A percentile compares a stretch with the other conserved stretches of the same genome.
Evolutionary conservation across 169 alveolate species (phyloP).

Genomic region (Theileria equi): DNA sequence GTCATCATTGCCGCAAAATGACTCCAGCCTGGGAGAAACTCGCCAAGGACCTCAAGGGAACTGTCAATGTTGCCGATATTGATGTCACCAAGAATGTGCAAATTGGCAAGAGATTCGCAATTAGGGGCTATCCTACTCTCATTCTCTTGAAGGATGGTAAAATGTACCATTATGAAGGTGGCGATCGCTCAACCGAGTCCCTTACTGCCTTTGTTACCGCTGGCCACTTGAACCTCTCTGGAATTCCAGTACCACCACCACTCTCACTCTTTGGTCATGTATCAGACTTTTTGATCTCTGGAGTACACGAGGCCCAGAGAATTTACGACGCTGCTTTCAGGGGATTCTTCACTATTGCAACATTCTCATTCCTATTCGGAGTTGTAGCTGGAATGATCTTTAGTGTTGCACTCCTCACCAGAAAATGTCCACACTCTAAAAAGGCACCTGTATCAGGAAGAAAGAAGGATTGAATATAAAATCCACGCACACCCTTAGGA

Average conservation of each 20-base stretch:
- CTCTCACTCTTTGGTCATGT: constrained; percentile 31
- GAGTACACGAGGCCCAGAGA: constrained; percentile 45
- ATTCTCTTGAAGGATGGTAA: constrained; percentile 88
- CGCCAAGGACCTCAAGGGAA: constrained; percentile 85
- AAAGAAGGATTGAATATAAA: not conserved
- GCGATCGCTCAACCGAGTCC: constrained; percentile 69
- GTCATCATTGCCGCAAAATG: constrained; percentile 87
- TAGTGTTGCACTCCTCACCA: constrained; percentile 14
- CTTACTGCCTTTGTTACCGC: constrained; percentile 61
- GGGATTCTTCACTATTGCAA: constrained; percentile 44
- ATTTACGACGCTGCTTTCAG: constrained; percentile 54
- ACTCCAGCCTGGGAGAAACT: constrained; percentile 90
- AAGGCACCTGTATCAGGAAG: not conserved
- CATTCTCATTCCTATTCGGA: constrained; percentile 38
- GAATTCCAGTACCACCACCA: constrained; percentile 45
- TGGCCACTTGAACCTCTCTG: not conserved
- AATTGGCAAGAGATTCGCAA: constrained; percentile 77
- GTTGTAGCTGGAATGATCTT: constrained; percentile 25
- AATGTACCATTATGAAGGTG: constrained; percentile 78
- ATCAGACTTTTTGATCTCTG: constrained; percentile 35
- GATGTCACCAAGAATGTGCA: constrained; percentile 77
- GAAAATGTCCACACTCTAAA: constrained; percentile 9
- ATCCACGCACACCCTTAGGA: not conserved
- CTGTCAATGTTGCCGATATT: constrained; percentile 75
- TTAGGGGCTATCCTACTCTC: constrained; percentile 95